phyloP scores from a whole-genome alignment of 306 rosid species.

The Prunus campanulata region DNA sequence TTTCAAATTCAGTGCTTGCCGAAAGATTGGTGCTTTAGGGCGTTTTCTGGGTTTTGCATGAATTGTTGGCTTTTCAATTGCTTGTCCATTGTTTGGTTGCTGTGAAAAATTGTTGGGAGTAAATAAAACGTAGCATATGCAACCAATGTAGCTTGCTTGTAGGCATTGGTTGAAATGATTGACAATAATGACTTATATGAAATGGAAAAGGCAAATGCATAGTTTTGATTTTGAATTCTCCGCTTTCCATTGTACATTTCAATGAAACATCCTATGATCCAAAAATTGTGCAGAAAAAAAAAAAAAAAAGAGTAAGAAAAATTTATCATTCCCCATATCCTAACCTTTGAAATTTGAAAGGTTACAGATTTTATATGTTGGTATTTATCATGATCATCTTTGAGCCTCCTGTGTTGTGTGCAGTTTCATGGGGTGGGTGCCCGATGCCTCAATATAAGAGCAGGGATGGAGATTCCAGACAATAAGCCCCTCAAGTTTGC shows the following conservation, averaged over 20 bases:
- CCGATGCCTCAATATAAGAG: constrained; percentile 53
- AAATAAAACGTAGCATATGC: neutral
- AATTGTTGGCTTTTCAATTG: neutral
- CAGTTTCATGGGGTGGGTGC: constrained; percentile 45
- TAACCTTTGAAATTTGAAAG: neutral
- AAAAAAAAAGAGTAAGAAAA: neutral
- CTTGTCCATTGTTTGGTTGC: neutral
- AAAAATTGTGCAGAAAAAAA: neutral
- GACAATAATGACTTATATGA: neutral
- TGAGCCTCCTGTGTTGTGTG: neutral
- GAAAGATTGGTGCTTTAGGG: neutral
- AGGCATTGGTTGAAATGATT: neutral
- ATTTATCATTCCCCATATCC: neutral
- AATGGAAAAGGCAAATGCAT: neutral
- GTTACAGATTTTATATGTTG: neutral
- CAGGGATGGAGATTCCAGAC: constrained; percentile 80
- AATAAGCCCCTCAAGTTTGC: constrained; percentile 57
- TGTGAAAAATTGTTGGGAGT: neutral
- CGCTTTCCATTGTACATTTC: no score
- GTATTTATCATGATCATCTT: neutral
- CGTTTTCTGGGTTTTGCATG: neutral
- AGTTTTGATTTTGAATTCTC: no score
- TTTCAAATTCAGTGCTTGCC: neutral
- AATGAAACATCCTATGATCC: neutral
- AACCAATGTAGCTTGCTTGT: neutral